Percentiles rank a stretch among this genome's conserved stretches.
phyloP scores from a whole-genome alignment of 2,329 filamentous ascomycete species.

The Pseudogymnoascus destructans region DNA sequence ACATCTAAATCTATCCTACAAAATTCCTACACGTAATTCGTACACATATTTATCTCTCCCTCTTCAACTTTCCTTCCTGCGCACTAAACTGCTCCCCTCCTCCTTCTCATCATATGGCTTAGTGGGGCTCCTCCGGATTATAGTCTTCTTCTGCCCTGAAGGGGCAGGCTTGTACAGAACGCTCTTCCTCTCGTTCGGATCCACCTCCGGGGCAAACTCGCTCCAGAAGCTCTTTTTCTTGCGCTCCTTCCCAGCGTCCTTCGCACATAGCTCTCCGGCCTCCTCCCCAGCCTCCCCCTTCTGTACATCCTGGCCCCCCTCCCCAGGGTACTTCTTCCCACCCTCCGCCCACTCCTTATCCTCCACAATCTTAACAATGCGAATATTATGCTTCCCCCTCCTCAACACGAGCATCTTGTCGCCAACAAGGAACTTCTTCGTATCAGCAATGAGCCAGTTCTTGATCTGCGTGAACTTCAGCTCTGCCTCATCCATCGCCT shows the following conservation, averaged over 20 bases:
- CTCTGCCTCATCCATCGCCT: constrained; percentile 35
- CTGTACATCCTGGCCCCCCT: neutral
- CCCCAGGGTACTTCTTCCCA: constrained; percentile 39
- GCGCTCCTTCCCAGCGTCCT: neutral
- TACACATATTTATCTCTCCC: neutral
- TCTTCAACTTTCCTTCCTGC: neutral
- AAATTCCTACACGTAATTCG: constrained; percentile 1
- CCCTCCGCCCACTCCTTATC: constrained; percentile 40
- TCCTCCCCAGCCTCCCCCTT: neutral
- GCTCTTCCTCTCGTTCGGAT: constrained; percentile 8
- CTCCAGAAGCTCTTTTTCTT: constrained; percentile 10
- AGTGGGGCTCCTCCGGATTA: constrained; percentile 4
- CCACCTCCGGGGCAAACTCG: constrained; percentile 4
- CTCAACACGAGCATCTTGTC: constrained; percentile 42
- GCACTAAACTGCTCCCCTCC: constrained; percentile 1
- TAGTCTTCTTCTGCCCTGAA: neutral
- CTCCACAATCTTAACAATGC: constrained; percentile 45
- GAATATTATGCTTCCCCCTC: constrained; percentile 50
- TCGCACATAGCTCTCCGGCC: neutral
- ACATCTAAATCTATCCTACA: constrained; percentile 7
- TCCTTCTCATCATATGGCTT: neutral
- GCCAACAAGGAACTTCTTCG: constrained; percentile 47
- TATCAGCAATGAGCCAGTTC: constrained; percentile 43
- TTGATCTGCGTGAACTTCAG: constrained; percentile 51
- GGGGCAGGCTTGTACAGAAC: neutral